Evolutionary conservation across 371 early-diverging fungal genomes (phyloP).

Genomic region (Basidiobolus meristosporus): DNA sequence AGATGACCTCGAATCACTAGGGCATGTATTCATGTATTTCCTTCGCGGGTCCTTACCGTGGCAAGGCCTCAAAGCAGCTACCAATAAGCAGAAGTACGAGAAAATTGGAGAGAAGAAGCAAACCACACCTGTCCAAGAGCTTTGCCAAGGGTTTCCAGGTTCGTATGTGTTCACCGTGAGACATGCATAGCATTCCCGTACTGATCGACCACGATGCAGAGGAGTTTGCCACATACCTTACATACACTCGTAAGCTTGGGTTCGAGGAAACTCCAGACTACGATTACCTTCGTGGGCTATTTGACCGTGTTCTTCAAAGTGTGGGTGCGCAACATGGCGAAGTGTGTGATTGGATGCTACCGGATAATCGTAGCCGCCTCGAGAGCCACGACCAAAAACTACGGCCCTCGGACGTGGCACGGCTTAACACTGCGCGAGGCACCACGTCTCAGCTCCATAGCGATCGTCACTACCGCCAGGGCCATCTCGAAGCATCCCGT

Average conservation of each 20-base stretch:
- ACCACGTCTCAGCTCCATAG: no score
- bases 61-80: slow-evolving; percentile 97
- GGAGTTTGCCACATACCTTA: slow-evolving; percentile 81
- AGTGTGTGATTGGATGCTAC: slow-evolving; percentile 90
- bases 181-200: not conserved
- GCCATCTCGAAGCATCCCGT: no score
- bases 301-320: slow-evolving; percentile 64
- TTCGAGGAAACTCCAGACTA: slow-evolving; percentile 98
- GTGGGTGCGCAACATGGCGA: slow-evolving; percentile 70
- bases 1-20: slow-evolving; percentile 97
- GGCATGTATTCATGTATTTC: slow-evolving; percentile 98
- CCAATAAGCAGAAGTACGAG: slow-evolving; percentile 97
- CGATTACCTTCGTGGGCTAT: slow-evolving; percentile 66
- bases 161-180: not conserved
- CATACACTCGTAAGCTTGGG: slow-evolving; percentile 80
- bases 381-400: no score
- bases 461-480: no score
- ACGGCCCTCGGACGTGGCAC: no score
- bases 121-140: slow-evolving; percentile 72
- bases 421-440: no score
- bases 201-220: slow-evolving; percentile 13
- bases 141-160: slow-evolving; percentile 84
- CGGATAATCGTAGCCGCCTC: slow-evolving; percentile 4
- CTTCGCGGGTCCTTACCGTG: slow-evolving; percentile 95
- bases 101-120: slow-evolving; percentile 97